Evolutionary conservation across 768 basidiomycete genomes (phyloP).

Genomic region (Termitomyces sp.): DNA sequence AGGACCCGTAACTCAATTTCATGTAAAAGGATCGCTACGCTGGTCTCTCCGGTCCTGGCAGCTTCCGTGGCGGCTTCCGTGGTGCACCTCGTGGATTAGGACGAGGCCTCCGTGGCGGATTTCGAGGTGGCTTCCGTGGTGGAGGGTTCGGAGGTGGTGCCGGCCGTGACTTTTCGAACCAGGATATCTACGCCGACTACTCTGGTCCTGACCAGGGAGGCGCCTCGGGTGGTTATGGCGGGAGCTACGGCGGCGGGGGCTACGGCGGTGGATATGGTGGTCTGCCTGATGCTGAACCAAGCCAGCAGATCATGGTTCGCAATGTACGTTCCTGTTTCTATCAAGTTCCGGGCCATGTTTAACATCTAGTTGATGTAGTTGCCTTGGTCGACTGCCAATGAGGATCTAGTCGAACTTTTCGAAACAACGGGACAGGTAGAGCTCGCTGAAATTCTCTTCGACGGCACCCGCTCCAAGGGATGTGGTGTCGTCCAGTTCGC

Average conservation of each 20-base stretch:
- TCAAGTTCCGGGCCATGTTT: background rate
- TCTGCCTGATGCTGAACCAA: slow-evolving; percentile 67
- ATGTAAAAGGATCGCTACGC: slow-evolving; percentile 79
- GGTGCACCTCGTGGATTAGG: slow-evolving; percentile 26
- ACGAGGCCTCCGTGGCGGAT: slow-evolving; percentile 36
- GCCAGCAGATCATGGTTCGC: slow-evolving; percentile 96
- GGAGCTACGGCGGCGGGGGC: slow-evolving; percentile 26
- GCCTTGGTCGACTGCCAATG: slow-evolving; percentile 98
- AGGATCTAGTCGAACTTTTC: slow-evolving; percentile 96
- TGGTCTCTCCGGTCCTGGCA: slow-evolving; percentile 70
- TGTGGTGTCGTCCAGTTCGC: slow-evolving; percentile 95
- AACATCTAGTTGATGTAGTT: slow-evolving; percentile 43
- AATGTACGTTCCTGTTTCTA: slow-evolving; percentile 66
- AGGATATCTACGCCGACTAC: slow-evolving; percentile 90
- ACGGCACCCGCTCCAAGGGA: slow-evolving; percentile 89
- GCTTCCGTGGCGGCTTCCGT: slow-evolving; percentile 48
- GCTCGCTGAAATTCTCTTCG: slow-evolving; percentile 90
- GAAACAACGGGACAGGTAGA: slow-evolving; percentile 97
- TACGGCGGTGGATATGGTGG: slow-evolving; percentile 27
- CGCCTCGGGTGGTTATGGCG: slow-evolving; percentile 31
- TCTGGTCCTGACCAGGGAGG: slow-evolving; percentile 75
- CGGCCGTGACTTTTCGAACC: slow-evolving; percentile 77
- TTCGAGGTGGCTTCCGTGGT: slow-evolving; percentile 50
- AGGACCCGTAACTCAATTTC: background rate
- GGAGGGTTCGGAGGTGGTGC: slow-evolving; percentile 48